Base-by-base conservation (phyloP, 2,329 filamentous ascomycete genomes). In the Uncinocarpus reesii region DNA sequence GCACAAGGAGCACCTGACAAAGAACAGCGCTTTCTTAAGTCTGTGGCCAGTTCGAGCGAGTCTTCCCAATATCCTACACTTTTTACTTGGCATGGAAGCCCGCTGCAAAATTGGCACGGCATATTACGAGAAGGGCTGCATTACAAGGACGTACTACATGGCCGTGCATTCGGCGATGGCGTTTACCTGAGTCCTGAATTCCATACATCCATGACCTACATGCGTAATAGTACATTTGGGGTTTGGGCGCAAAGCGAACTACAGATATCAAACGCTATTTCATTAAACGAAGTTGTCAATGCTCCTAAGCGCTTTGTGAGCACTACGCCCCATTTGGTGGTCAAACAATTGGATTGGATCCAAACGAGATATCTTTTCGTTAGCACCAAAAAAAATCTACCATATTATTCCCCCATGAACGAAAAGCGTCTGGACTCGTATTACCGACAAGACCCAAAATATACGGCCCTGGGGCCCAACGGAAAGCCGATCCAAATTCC, bases 1-100 rank as follows among this genome's bases (percentile, higher is more conserved):
- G 82, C 84, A 0, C 90, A 94, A 70, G 89, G 88, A 7, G 83
- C 86, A 0, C 87, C 87, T 0, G 86, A 94, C 58, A 93, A 89
- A 58, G 89, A 95, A 61, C 72, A 81, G 28, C 74, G 78, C 1
- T 95, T 95, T 60, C 68, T 80, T 5, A 65, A 78, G 18, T 78
- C 81, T 11, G 71, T 92, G 2, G 69, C 71, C 31, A 49, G 57
- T 13, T 61, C 67, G 4, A 58, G 71, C 15, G 63, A 65, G 32
- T 15, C 18, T 18, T 56, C 71, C 38, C 55, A 65, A 51, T 71
- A 78, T 55, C 83, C 84, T 0, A 90, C 86, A 0, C 64, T 95
- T 1, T 87, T 94, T 58, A 86, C 85, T 0, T 95, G 84, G 81
- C 89, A 95, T 62, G 89, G 88, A 4, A 93, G 86, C 58, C 62